phyloP scores from a whole-genome alignment of 441 rosid species.

The Monsonia emarginata region DNA sequence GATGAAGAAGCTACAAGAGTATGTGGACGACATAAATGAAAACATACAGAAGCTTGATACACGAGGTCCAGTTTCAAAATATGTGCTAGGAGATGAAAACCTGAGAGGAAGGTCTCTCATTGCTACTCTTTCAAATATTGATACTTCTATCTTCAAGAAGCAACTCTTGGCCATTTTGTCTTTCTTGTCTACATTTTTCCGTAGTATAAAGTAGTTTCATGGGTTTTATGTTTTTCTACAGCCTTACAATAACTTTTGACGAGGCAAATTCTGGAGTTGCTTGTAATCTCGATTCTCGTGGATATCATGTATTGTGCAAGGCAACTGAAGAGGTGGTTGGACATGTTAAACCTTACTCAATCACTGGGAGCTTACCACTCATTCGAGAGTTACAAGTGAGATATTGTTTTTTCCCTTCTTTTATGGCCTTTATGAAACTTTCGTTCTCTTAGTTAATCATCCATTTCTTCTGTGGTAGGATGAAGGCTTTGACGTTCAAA shows the following conservation, averaged over 20 bases:
- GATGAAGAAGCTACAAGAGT: conserved; percentile 52
- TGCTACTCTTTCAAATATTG: neutral
- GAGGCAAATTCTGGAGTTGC: conserved; percentile 80
- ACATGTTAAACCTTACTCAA: conserved; percentile 81
- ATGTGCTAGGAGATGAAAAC: conserved; percentile 60
- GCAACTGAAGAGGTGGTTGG: conserved; percentile 87
- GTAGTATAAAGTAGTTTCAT: neutral
- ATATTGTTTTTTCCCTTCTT: conserved; percentile 8
- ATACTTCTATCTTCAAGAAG: neutral
- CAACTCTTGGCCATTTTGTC: neutral
- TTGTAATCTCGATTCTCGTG: conserved; percentile 73
- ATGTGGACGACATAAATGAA: conserved; percentile 68
- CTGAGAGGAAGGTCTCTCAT: conserved; percentile 60
- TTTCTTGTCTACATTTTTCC: neutral
- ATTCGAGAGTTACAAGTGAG: conserved; percentile 73
- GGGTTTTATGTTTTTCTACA: conserved; percentile 23
- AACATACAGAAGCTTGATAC: conserved; percentile 54
- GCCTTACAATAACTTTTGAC: conserved; percentile 59
- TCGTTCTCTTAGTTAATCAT: neutral
- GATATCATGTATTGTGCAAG: conserved; percentile 70
- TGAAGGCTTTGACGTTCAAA: conserved; percentile 92
- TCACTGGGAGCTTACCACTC: conserved; percentile 85
- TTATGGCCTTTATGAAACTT: neutral
- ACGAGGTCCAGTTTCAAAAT: conserved; percentile 81
- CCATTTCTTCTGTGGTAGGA: conserved; percentile 35